Base-by-base conservation (phyloP, 2,329 filamentous ascomycete species). In the Cordyceps javanica region DNA sequence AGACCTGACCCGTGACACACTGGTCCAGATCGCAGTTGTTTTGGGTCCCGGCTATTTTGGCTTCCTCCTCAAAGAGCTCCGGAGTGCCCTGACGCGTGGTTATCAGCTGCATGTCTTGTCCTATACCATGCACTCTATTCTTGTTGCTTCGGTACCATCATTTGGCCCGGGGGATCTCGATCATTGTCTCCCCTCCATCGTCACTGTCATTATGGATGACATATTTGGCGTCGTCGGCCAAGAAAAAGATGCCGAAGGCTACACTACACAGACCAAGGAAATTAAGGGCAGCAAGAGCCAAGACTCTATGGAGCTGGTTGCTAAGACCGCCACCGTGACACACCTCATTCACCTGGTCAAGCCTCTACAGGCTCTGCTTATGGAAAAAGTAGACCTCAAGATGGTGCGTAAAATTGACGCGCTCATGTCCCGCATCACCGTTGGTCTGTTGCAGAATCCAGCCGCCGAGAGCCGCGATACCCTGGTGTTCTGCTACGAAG, bases 281-380 rank as follows among this genome's bases (percentile, higher is more conserved):
- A 88, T 99, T 58, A 97, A 96, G 77, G 94, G 90, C 72, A 97
- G 90, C 77, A 99, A 97, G 77, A 97, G 92, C 69, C 96, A 92
- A 67, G 95, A 99, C 68, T 96, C 94, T 0, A 95, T 97, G 87
- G 93, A 97, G 70, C 78, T 97, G 16, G 80, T 97, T 62, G 89
- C 94, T 26, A 90, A 87, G 67, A 91, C 87, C 49, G 87, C 90
- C 2, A 93, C 91, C 1, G 78, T 97, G 25, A 77, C 74, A 53
- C 84, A 86, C 58, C 80, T 97, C 6, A 85, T 87, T 49, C 83
- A 87, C 51, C 82, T 99, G 4, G 80, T 97, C 52, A 80, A 80
- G 55, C 95, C 94, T 1, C 77, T 97, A 48, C 89, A 90, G 65
- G 79, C 85, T 8, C 77, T 99, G 21, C 75, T 99, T 38, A 80